Percentiles rank a stretch among this genome's conserved stretches.
phyloP scores from a whole-genome alignment of 306 rosid genomes.

The Prunus armeniaca region DNA sequence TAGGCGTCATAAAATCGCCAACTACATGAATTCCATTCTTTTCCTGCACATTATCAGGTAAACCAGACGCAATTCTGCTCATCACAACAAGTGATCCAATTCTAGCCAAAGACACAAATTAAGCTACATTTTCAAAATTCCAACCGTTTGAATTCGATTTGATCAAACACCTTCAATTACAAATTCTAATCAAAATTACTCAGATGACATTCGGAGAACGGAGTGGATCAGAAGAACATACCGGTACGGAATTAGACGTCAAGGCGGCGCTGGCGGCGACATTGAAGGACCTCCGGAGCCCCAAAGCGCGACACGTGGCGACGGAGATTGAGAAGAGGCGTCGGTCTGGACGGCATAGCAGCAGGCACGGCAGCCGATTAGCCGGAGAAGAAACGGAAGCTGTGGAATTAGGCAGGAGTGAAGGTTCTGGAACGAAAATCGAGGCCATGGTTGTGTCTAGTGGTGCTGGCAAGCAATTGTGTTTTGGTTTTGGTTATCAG shows the following conservation, averaged over 20 bases:
- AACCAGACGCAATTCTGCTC: neutral
- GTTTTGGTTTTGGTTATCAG: neutral
- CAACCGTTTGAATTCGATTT: neutral
- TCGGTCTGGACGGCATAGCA: constrained; percentile 24
- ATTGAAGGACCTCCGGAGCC: constrained; percentile 29
- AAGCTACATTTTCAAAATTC: neutral
- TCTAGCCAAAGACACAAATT: neutral
- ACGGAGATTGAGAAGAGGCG: constrained; percentile 12
- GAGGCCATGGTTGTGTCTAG: constrained; percentile 43
- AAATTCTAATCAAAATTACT: neutral
- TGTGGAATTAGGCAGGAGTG: constrained; percentile 9
- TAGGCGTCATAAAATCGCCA: constrained; percentile 91
- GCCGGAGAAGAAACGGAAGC: neutral
- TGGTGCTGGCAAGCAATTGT: neutral
- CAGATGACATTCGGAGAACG: neutral
- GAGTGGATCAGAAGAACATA: constrained; percentile 13
- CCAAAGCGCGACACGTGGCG: constrained; percentile 25
- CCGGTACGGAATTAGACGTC: constrained; percentile 59
- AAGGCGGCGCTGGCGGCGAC: constrained; percentile 41
- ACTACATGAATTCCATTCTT: constrained; percentile 65
- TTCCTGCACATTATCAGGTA: constrained; percentile 37
- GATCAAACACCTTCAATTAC: neutral
- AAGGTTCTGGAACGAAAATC: constrained; percentile 26
- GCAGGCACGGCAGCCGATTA: constrained; percentile 20
- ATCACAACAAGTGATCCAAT: neutral